Evolutionary conservation across 139 green algal genomes (phyloP).

Genomic region (Picochlorum costavermella): DNA sequence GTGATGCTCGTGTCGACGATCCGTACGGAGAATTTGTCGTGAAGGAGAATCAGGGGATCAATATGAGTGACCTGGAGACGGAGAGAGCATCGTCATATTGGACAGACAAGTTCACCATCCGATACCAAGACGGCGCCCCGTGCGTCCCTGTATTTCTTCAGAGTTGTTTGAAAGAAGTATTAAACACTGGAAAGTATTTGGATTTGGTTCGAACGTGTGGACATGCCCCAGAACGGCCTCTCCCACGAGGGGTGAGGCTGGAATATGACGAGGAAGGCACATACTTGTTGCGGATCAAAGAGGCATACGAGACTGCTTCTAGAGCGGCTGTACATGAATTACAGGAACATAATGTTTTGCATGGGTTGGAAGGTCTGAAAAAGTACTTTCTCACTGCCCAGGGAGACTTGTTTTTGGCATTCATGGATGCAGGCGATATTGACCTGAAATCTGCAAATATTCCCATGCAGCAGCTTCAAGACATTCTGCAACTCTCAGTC

Average conservation of each 20-base stretch:
- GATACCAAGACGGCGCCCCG: conserved; percentile 17
- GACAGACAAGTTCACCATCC: conserved; percentile 62
- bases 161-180: conserved; percentile 30
- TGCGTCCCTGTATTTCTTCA: conserved; percentile 70
- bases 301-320: conserved; percentile 39
- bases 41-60: conserved; percentile 40
- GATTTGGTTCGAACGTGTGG: conserved; percentile 77
- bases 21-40: conserved; percentile 88
- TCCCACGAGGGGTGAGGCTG: conserved; percentile 30
- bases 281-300: conserved; percentile 31
- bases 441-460: conserved; percentile 62
- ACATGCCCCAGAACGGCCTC: conserved; percentile 24
- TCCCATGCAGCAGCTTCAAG: conserved; percentile 64
- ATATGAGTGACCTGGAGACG: conserved; percentile 16
- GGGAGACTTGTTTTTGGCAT: conserved; percentile 74
- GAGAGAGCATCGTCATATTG: conserved; percentile 60
- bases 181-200: conserved; percentile 81
- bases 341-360: conserved; percentile 31
- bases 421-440: conserved; percentile 66
- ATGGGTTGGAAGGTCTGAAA: conserved; percentile 67
- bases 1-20: conserved; percentile 67
- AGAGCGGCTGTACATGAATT: conserved; percentile 57
- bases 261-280: conserved; percentile 39
- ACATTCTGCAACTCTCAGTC: conserved; percentile 68
- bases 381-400: conserved; percentile 86